Conservation (phyloP, 768 basidiomycete species). For the Harrya chromipes region DNA sequence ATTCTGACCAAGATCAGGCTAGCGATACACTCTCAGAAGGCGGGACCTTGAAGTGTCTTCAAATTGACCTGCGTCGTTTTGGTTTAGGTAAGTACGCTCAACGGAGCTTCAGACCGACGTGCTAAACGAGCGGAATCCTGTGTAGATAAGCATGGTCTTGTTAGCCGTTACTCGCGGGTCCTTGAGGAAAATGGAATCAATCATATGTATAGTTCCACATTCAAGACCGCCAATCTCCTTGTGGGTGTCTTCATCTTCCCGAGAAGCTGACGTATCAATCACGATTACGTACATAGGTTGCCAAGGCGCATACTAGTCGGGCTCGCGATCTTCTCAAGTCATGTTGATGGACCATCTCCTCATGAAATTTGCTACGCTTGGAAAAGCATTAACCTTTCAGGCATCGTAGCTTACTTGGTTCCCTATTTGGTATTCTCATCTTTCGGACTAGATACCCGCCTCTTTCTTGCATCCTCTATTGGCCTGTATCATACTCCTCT, state of each 20-base stretch:
- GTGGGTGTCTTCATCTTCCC: slow-evolving; percentile 36
- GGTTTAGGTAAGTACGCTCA: slow-evolving; percentile 52
- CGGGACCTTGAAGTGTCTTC: slow-evolving; percentile 60
- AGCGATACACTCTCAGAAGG: slow-evolving; percentile 32
- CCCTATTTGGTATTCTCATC: slow-evolving; percentile 9
- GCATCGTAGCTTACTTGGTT: background rate
- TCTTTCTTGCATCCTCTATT: slow-evolving; percentile 2
- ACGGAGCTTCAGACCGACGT: background rate
- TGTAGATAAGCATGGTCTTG: slow-evolving; percentile 73
- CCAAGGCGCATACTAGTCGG: slow-evolving; percentile 53
- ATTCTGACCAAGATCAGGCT: slow-evolving; percentile 39
- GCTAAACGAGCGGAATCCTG: slow-evolving; percentile 3
- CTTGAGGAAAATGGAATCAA: slow-evolving; percentile 73
- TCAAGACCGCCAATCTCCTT: slow-evolving; percentile 76
- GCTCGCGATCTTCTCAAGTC: slow-evolving; percentile 56
- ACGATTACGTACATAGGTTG: slow-evolving; percentile 41
- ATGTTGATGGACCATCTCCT: slow-evolving; percentile 39
- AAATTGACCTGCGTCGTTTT: slow-evolving; percentile 70
- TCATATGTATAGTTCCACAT: slow-evolving; percentile 84
- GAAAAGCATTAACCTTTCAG: slow-evolving; percentile 1
- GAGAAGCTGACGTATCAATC: slow-evolving; percentile 1
- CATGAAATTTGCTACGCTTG: background rate
- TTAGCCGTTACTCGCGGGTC: slow-evolving; percentile 71
- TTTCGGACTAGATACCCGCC: slow-evolving; percentile 16
- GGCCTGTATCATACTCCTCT: background rate